Evolutionary conservation across 768 basidiomycete species (phyloP).

Genomic region (Pulveroboletus sp.): DNA sequence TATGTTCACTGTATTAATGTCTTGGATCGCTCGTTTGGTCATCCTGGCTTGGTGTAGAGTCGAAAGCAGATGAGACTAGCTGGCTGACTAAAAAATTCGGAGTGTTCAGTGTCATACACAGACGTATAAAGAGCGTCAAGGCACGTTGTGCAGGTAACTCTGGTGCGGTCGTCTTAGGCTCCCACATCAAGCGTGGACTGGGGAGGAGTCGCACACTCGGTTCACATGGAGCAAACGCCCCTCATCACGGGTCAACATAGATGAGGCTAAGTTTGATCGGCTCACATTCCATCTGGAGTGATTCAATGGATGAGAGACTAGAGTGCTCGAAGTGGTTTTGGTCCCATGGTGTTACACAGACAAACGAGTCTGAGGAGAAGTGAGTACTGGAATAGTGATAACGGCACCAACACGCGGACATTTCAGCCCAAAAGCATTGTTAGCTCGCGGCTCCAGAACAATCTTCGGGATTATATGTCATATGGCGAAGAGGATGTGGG

Average conservation of each 20-base stretch:
- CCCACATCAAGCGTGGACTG: not conserved
- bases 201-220: too few species aligned
- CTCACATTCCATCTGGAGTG: not conserved
- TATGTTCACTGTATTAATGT: not conserved
- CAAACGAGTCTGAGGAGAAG: not conserved
- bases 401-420: too few species aligned
- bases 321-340: not conserved
- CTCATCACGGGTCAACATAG: not conserved
- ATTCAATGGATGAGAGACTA: not conserved
- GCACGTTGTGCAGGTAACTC: too few species aligned
- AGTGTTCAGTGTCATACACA: too few species aligned
- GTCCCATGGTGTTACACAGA: too few species aligned
- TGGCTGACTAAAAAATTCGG: too few species aligned
- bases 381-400: not conserved
- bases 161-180: not conserved
- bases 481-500: not conserved
- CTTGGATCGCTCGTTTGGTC: not conserved
- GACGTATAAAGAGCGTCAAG: too few species aligned
- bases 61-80: too few species aligned
- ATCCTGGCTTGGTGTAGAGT: not conserved
- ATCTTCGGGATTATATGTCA: constrained; percentile 3
- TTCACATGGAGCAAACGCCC: too few species aligned
- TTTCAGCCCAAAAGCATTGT: not conserved
- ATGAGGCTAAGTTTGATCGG: not conserved
- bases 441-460: not conserved